Base-by-base conservation (phyloP, 2,329 filamentous ascomycete genomes). In the Fusarium sp. region DNA sequence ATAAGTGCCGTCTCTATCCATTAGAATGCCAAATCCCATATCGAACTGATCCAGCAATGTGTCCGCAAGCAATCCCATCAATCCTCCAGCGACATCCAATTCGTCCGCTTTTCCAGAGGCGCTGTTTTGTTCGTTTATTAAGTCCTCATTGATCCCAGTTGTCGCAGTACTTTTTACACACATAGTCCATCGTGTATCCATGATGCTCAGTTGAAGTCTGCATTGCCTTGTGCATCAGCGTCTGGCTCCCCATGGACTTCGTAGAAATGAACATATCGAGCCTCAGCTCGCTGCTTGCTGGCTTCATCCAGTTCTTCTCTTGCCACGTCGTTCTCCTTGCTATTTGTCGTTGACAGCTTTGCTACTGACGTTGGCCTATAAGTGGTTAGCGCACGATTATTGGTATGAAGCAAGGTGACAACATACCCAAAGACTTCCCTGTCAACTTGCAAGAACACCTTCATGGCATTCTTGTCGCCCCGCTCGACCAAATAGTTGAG, bases 401-500 rank as follows among this genome's bases (percentile, higher is more conserved):
- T 34, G 8, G 30, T n/a, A 38, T 15, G n/a, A 4, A 10, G n/a
- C 49, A 22, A 51, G 18, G 15, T 51, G 44, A 13, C 20, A 46
- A 75, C 88, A 80, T 83, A 91, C 90, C 96, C 96, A 78, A 97
- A 96, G 64, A 98, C 88, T 79, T 97, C 92, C 45, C 90, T 88
- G 78, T 99, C 95, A 38, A 98, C 84, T 63, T 86, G 83, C 77
- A 98, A 85, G 79, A 94, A 97, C 74, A 94, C 91, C 80, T 94
- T 93, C 83, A 97, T 95, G 3, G 93, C 88, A 32, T 94, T 89
- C 78, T 94, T 92, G 65, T 89, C 90, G 16, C 95, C 94, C 57
- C 92, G 87, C 74, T 97, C 91, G 69, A 97, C 88, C 38, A 99
- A 84, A 76, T 96, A 98, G 15, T 86, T 84, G 84, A 98, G 89